Evolutionary conservation across 805 yeast genomes (phyloP), one percentile per base, ranked within the genome.

Genomic region (Metschnikowia bowlesiae): DNA sequence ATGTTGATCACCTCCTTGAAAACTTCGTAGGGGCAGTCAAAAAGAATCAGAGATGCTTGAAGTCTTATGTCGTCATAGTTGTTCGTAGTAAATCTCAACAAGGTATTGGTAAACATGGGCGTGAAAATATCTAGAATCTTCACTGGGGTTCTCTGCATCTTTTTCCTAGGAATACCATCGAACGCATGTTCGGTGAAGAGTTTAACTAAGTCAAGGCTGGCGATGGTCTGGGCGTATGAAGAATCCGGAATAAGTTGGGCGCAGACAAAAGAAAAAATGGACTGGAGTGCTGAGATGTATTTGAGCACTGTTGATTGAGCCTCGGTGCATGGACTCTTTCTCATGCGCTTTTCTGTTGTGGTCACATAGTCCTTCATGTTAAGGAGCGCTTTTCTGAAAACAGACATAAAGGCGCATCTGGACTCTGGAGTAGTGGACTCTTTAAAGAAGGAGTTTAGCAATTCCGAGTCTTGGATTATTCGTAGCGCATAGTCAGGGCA

Each of bases 21-120:
- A 2, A 29, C 29, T n/a, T 29, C 46, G 6, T 44, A 30, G 14
- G 59, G 58, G 43, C 56, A 56, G 29, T 38, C 35, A 10, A 8
- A 8, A 14, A 54, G 51, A 36, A 57, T 45, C 31, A 39, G 14
- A 14, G 56, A 43, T 22, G 54, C 53, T 26, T 43, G 49, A 2
- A 28, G 40, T 29, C 98, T 76, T 16, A 91, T 76, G 62, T 90
- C 97, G 50, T 87, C 89, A 65, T 82, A 90, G 53, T 85, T 84
- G 62, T 85, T 85, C 31, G 82, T 70, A 7, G 87, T 69, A 48
- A 81, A 81, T 55, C 85, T 87, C 16, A 85, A 63, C 46, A 90
- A 66, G 8, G 81, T 59, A 45, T 83, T 68, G 0, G 78, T 60
- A 16, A 54, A 40, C 22, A 39, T 28, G 1, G 28, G 39, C 2